These are phyloP conservation scores for Tylopilus sp. DNA, from an alignment of 768 basidiomycete genomes.

Conservation along the genomic window DNA sequence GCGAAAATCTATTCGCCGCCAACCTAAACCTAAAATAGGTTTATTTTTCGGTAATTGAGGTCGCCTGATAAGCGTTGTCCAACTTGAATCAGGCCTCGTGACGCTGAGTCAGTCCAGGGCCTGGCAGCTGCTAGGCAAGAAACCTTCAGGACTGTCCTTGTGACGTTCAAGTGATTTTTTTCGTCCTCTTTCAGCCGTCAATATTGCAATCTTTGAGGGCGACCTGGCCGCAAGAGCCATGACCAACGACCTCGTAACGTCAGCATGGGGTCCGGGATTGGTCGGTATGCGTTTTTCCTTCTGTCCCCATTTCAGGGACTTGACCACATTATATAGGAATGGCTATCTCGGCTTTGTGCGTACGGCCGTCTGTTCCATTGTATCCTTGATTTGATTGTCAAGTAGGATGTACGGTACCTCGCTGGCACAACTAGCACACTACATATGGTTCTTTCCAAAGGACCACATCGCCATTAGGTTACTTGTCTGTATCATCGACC, in stretches of 20 bases:
- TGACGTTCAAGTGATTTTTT: too few relatives aligned
- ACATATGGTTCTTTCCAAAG: constrained; percentile 4
- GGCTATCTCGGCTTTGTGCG: constrained; percentile 1
- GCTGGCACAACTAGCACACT: constrained; percentile 3
- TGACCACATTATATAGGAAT: neutral
- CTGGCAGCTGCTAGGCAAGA: too few relatives aligned
- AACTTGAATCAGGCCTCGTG: too few relatives aligned
- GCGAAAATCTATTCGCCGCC: too few relatives aligned
- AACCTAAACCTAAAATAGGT: too few relatives aligned
- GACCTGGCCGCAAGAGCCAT: too few relatives aligned
- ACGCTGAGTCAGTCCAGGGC: too few relatives aligned
- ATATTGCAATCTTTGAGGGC: too few relatives aligned
- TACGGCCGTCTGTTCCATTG: neutral
- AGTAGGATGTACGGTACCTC: constrained; percentile 11
- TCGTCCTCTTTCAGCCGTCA: too few relatives aligned
- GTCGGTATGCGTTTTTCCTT: constrained; percentile 3
- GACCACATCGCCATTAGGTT: constrained; percentile 6
- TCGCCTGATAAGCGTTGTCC: too few relatives aligned
- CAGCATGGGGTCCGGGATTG: constrained; percentile 10
- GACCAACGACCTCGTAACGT: neutral
- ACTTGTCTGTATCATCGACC: neutral
- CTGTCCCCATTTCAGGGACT: neutral
- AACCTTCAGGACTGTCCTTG: too few relatives aligned
- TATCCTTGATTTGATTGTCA: neutral
- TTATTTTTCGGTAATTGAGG: too few relatives aligned